Evolutionary conservation across 2,329 filamentous ascomycete genomes (phyloP), one percentile per base, ranked within the genome.

Genomic region (Cladosporium austrohemisphaericum): DNA sequence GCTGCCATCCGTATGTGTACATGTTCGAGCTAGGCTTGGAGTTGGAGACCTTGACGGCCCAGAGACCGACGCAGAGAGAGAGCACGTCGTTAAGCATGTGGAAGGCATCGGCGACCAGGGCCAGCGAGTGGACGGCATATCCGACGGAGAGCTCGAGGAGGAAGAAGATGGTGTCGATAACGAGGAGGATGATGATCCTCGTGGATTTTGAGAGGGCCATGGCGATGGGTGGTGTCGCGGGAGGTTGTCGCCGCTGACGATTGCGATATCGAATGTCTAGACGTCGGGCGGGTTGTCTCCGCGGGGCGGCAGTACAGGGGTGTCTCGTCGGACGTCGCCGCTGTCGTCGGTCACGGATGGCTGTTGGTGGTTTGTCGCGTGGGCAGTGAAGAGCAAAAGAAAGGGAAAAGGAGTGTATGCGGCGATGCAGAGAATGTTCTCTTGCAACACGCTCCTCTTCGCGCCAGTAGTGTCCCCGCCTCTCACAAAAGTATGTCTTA

Each of bases 21-120:
- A 86, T 88, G 62, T 95, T 91, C 7, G 90, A 94, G 52, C 68
- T 77, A 0, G 85, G 87, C 57, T 84, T 87, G 62, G 87, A 83
- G 66, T 87, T 87, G 20, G 91, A 88, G 43, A 94, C 87, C 55
- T 85, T 88, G 48, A 98, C 93, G 46, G 93, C 93, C 92, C 93
- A 98, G 32, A 97, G 71, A 56, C 93, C 93, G 54, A 98, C 92
- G 50, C 85, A 79, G 11, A 98, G 76, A 1, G 93, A 97, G 53
- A 98, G 85, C 60, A 98, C 93, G 80, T 98, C 93, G 75, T 98
- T 98, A 53, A 98, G 77, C 93, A 98, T 98, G 72, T 98, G 93
- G 70, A 98, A 98, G 52, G 93, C 90, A 74, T 98, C 93, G 47
- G 93, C 93, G 65, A 94, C 90, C 52, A 98, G 79, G 29, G 93